These are phyloP conservation scores for Fusarium sp. DNA, from an alignment of 2,329 filamentous ascomycete genomes.

Conservation along the genomic window DNA sequence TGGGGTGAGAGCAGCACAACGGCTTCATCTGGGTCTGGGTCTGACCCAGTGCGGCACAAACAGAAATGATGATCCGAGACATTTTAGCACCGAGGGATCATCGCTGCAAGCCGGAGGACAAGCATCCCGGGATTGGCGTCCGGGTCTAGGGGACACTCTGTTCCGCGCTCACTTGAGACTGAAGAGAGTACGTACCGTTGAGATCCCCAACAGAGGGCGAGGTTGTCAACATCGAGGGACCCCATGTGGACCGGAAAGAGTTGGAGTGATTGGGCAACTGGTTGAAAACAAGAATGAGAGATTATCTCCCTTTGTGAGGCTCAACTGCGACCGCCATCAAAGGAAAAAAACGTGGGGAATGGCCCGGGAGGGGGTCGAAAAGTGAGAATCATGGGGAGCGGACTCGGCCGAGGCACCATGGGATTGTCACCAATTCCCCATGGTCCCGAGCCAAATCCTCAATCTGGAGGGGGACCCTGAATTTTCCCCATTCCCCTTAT, in stretches of 20 bases:
- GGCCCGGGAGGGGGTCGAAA: slow-evolving; percentile 20
- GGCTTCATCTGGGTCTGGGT: slow-evolving; percentile 9
- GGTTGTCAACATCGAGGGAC: slow-evolving; percentile 23
- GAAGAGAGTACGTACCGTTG: neutral
- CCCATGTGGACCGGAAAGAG: slow-evolving; percentile 2
- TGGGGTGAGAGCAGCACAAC: slow-evolving; percentile 26
- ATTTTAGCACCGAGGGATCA: slow-evolving; percentile 21
- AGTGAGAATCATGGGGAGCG: slow-evolving; percentile 23
- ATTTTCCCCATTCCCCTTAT: slow-evolving; percentile 28
- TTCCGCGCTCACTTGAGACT: neutral
- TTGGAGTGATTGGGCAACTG: slow-evolving; percentile 1
- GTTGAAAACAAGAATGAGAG: neutral
- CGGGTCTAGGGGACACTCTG: neutral
- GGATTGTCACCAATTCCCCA: slow-evolving; percentile 35
- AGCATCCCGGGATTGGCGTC: slow-evolving; percentile 21
- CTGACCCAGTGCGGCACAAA: neutral
- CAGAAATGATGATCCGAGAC: slow-evolving; percentile 14
- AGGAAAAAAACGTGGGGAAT: slow-evolving; percentile 27
- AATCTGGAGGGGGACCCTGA: slow-evolving; percentile 5
- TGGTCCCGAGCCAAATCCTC: slow-evolving; percentile 19
- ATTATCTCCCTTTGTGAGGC: slow-evolving; percentile 19
- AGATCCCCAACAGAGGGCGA: slow-evolving; percentile 22
- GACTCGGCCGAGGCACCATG: slow-evolving; percentile 14
- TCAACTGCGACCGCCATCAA: slow-evolving; percentile 23
- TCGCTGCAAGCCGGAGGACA: slow-evolving; percentile 16